These are phyloP conservation scores for Teunomyces stri DNA, from an alignment of 805 yeast genomes.

Conservation along the genomic window DNA sequence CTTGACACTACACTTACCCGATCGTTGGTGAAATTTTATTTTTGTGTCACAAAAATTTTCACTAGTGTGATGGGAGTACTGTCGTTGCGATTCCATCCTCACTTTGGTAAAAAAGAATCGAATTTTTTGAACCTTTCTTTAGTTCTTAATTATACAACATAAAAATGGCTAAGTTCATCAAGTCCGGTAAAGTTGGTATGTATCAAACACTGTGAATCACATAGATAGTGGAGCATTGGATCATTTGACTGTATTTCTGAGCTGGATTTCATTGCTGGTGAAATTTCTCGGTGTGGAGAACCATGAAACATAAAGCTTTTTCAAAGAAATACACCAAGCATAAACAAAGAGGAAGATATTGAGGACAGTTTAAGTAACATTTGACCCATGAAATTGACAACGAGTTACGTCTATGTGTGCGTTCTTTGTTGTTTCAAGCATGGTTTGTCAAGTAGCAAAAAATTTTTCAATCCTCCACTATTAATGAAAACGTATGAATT, in stretches of 20 bases:
- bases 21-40: background rate
- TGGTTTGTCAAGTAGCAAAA: background rate
- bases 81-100: conserved; percentile 3
- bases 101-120: conserved; percentile 4
- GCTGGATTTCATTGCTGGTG: background rate
- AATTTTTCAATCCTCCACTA: conserved; percentile 1
- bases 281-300: background rate
- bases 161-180: conserved; percentile 96
- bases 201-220: conserved; percentile 25
- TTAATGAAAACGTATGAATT: background rate
- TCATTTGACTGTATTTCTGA: background rate
- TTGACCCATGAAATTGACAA: no score
- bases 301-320: background rate
- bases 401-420: no score
- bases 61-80: conserved; percentile 9
- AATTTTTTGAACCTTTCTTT: conserved; percentile 15
- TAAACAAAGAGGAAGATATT: no score
- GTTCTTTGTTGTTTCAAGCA: no score
- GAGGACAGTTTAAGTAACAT: no score
- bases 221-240: background rate
- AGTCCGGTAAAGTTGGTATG: conserved; percentile 99
- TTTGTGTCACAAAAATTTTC: conserved; percentile 13
- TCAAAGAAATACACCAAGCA: no score
- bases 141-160: conserved; percentile 5
- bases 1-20: conserved; percentile 6